Evolutionary conservation across 2,329 filamentous ascomycete species (phyloP), one percentile per base, ranked within the genome.

Genomic region (Paraphaeosphaeria sporulosa): DNA sequence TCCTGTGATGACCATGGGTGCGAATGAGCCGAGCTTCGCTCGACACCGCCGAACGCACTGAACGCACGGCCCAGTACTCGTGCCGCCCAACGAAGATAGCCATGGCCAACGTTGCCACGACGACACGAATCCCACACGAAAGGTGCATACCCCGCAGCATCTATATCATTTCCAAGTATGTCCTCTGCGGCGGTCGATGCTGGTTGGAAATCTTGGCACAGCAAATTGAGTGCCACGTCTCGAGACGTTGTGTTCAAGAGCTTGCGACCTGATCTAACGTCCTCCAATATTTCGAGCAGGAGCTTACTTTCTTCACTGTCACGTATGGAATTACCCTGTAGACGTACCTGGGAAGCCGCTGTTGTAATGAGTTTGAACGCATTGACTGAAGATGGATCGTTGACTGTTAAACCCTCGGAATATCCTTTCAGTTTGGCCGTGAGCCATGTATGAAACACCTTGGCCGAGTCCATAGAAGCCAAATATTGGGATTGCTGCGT

Each of bases 401-500:
- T 64, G 1, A 61, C 59, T 15, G 66, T 55, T 17, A 74, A 60
- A 13, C 61, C 59, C 9, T 74, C 67, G 1, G 74, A 64, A 57
- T 74, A 94, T 0, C 80, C 76, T 17, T 85, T 80, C 4, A 97
- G 81, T 66, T 90, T 93, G 49, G 85, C 81, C 9, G 86, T 85
- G 52, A 98, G 87, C 93, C 94, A 98, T 12, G 80, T 75, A 67
- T 94, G 89, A 68, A 99, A 98, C 1, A 77, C 79, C 62, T 89
- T 85, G 7, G 92, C 90, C 70, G 90, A 94, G 61, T 83, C 87
- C 81, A 93, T 88, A 0, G 93, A 96, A 6, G 86, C 85, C 64
- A 86, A 86, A 74, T 94, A 91, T 68, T 97, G 92, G 60, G 86
- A 92, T 73, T 96, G 92, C 69, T 97, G 92, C 0, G 92, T 94